phyloP scores from a whole-genome alignment of 2,329 filamentous ascomycete species.

The Myotisia sp. region DNA sequence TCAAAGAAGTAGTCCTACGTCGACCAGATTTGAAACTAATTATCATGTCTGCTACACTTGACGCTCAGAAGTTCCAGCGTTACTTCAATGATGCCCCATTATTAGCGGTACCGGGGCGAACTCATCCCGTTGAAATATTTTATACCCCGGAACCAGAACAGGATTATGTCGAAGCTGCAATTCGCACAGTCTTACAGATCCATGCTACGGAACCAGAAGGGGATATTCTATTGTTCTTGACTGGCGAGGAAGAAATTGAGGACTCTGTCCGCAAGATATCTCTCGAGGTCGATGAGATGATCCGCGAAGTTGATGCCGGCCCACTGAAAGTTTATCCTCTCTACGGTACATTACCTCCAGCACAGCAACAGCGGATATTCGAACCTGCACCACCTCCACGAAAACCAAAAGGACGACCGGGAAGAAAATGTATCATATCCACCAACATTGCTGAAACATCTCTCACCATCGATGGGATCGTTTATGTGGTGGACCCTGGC shows the following conservation, averaged over 20 bases:
- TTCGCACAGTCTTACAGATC: conserved; percentile 91
- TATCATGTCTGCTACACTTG: conserved; percentile 95
- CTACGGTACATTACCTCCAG: conserved; percentile 82
- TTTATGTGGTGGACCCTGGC: conserved; percentile 96
- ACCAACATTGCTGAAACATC: conserved; percentile 98
- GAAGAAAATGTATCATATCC: conserved; percentile 85
- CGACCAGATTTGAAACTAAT: conserved; percentile 91
- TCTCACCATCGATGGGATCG: conserved; percentile 95
- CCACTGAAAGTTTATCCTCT: conserved; percentile 83
- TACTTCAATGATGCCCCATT: conserved; percentile 94
- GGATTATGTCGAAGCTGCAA: conserved; percentile 90
- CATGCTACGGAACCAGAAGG: conserved; percentile 86
- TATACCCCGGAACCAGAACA: conserved; percentile 93
- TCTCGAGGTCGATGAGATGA: conserved; percentile 81
- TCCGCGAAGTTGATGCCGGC: conserved; percentile 78
- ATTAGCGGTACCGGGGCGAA: conserved; percentile 85
- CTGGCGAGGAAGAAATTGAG: conserved; percentile 96
- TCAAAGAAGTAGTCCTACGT: conserved; percentile 75
- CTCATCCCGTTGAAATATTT: conserved; percentile 93
- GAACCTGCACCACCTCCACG: conserved; percentile 65
- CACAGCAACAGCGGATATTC: conserved; percentile 91
- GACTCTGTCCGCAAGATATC: conserved; percentile 85
- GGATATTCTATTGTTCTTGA: conserved; percentile 87
- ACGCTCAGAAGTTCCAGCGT: conserved; percentile 93
- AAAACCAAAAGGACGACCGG: conserved; percentile 63